phyloP scores from a whole-genome alignment of 179 eudicot species.

The Drosera spatulata region DNA sequence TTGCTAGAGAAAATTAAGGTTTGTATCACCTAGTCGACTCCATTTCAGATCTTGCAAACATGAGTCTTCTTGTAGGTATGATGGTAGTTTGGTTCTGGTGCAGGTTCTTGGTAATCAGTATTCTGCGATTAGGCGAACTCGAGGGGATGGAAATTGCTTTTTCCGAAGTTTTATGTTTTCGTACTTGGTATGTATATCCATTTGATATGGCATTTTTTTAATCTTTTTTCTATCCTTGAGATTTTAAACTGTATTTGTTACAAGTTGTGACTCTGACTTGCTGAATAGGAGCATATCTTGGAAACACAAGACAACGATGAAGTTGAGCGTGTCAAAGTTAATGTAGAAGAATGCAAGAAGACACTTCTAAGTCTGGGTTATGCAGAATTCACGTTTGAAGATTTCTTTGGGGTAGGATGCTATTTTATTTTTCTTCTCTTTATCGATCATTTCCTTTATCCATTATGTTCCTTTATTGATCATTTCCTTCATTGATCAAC shows the following conservation, averaged over 20 bases:
- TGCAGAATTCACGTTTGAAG: slow-evolving; percentile 94
- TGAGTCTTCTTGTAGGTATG: no score
- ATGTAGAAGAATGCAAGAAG: slow-evolving; percentile 70
- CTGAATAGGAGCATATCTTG: slow-evolving; percentile 65
- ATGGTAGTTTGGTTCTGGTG: slow-evolving; percentile 1
- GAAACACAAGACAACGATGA: slow-evolving; percentile 75
- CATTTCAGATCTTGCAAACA: no score
- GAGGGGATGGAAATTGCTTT: slow-evolving; percentile 97
- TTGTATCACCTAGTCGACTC: not conserved
- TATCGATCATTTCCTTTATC: no score
- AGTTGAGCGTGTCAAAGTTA: slow-evolving; percentile 51
- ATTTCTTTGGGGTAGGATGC: slow-evolving; percentile 57
- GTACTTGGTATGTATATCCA: slow-evolving; percentile 44
- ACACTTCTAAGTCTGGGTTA: slow-evolving; percentile 81
- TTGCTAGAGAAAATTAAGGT: slow-evolving; percentile 90
- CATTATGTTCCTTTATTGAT: no score
- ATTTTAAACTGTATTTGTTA: not conserved
- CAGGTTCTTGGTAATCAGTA: slow-evolving; percentile 67
- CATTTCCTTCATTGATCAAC: no score
- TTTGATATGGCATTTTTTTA: not conserved
- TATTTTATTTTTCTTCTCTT: slow-evolving; percentile 1
- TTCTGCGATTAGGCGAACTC: slow-evolving; percentile 71
- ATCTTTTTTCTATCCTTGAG: slow-evolving; percentile 2
- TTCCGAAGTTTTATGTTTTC: slow-evolving; percentile 95
- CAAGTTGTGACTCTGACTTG: not conserved